Base-by-base conservation (phyloP, 768 basidiomycete genomes). In the Agrocybe chaxingu region DNA sequence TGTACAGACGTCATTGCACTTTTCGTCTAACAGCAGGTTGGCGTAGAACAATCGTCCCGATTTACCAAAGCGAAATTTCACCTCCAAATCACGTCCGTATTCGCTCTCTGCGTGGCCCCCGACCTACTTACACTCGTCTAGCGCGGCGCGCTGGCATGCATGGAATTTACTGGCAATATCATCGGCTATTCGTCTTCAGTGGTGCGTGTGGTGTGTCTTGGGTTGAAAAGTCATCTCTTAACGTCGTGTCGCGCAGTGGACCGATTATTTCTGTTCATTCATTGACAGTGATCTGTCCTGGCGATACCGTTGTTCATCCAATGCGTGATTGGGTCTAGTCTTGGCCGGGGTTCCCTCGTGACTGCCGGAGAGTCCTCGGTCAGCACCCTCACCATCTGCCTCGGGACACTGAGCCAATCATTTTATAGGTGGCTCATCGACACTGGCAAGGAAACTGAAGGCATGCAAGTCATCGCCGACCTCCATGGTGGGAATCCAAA, bases 121-220 rank as follows among this genome's bases (percentile, higher is more conserved):
- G 16, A 37, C 48, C 54, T 16, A 57, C 16, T 10, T 13, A 12
- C 7, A 9, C 13, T 31, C 9, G 19, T 2, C 34, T 59, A 95
- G 86, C 82, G 95, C 57, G 95, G 95, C 42, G 85, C 89, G 37
- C 74, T 97, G 37, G 95, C 93, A 2, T 94, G 92, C 61, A 92
- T 97, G 80, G 94, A 97, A 62, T 97, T 97, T 64, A 95, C 94
- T 2, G 87, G 87, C 54, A 96, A 96, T 62, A 85, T 97, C 59
- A 71, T 91, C 41, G 95, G 95, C 45, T 98, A 98, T 64, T 87
- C 92, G 8, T 79, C 81, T 43, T 93, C 89, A 12, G 92, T 96
- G 57, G 92, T 93, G 72, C 54, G 89, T 73, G 34, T 34, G 9
- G 16, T 46, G 37, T 13, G 35, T 9, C 19, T 16, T 24, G 40